Evolutionary conservation across 1,284 basidiomycete genomes (phyloP).

Genomic region (Tausonia pullulans): DNA sequence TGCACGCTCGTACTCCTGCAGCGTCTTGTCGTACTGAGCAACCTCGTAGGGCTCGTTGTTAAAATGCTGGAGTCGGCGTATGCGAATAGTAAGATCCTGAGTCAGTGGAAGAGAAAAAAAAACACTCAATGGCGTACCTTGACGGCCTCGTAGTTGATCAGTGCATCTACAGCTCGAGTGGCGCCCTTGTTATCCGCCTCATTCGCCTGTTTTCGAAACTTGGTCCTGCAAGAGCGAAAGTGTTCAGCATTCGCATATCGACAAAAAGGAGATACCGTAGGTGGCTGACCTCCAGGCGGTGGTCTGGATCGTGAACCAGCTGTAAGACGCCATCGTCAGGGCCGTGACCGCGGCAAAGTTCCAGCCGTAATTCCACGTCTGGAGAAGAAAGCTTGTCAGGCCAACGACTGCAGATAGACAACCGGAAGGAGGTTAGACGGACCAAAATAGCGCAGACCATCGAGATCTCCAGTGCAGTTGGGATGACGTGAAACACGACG

Average conservation of each 20-base stretch:
- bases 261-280: not conserved
- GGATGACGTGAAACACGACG: conserved; percentile 88
- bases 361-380: conserved; percentile 96
- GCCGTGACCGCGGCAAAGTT: conserved; percentile 88
- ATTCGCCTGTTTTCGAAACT: conserved; percentile 89
- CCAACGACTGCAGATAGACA: not conserved
- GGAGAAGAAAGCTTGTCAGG: conserved; percentile 10
- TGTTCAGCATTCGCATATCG: not conserved
- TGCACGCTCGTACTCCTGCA: conserved; percentile 78
- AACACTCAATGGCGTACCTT: conserved; percentile 49
- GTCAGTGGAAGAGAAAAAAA: not conserved
- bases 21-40: conserved; percentile 79
- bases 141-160: conserved; percentile 97
- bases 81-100: not conserved
- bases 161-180: conserved; percentile 80
- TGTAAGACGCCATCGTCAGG: conserved; percentile 76
- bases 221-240: conserved; percentile 48
- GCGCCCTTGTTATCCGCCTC: conserved; percentile 94
- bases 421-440: conserved; percentile 23
- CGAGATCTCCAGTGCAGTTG: conserved; percentile 89
- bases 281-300: conserved; percentile 78
- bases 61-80: conserved; percentile 57
- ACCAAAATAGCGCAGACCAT: conserved; percentile 96
- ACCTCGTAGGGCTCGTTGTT: conserved; percentile 93
- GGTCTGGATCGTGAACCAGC: conserved; percentile 93